Base-by-base conservation (phyloP, 2,329 filamentous ascomycete species). In the Fusarium setosum region DNA sequence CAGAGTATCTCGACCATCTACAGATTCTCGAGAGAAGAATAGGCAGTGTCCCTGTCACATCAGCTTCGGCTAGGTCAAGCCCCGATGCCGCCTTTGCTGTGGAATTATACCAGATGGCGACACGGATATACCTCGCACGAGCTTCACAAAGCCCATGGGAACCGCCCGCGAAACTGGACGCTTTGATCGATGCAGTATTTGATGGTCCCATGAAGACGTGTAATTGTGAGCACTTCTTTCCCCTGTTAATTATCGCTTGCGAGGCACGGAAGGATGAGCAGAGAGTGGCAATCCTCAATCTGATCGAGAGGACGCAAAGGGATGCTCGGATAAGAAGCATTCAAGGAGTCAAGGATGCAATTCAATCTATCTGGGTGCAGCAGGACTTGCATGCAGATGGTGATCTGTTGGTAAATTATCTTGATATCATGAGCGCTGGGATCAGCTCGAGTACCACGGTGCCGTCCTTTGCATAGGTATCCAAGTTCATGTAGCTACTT, bases 261-360 rank as follows among this genome's bases (percentile, higher is more conserved):
- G 76, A 79, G 64, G 74, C 77, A 13, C 62, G 68, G 7, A 73
- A 63, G 4, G 77, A 79, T 6, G 72, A 75, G 32, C 73, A 74
- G n/a, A 63, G 76, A n/a, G 53, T 59, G 1, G 59, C 67, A 3
- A 72, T 78, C 4, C 55, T 78, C 4, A 61, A 65, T 8, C n/a
- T 79, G 12, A 72, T 79, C 6, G 69, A 72, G 1, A 68, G 73
- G 12, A 74, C 70, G 0, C 63, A 74, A 6, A 53, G 48, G 6
- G 50, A 49, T 24, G 18, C 56, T 12, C 59, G 45, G 9, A 32
- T 61, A 10, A 59, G 76, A 3, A 76, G 67, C 44, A 64, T 77
- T 24, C 34, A 52, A 11, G 54, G 52, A 1, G 58, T 76, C n/a
- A 66, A 42, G 9, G 31, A 45, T 2, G 67, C 61, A 3, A 72